phyloP scores from a whole-genome alignment of 106 monocot genomes.

The Dendrobium nobile region DNA sequence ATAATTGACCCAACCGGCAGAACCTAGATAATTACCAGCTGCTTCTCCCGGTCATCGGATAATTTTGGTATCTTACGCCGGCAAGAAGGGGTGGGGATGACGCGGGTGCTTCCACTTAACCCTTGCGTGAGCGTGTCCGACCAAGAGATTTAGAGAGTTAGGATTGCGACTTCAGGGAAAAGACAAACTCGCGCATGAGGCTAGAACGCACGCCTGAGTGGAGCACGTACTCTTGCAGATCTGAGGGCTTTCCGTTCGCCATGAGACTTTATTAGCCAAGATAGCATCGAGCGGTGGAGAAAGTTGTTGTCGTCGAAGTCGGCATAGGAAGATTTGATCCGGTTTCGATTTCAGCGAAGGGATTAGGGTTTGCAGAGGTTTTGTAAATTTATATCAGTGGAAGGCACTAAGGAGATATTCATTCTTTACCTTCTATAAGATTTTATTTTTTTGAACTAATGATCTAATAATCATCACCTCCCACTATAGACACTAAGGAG shows the following conservation, averaged over 20 bases:
- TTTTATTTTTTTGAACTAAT: no score
- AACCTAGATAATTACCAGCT: neutral
- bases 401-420: no score
- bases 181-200: constrained; percentile 81
- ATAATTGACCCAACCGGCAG: neutral
- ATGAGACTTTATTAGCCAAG: constrained; percentile 7
- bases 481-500: no score
- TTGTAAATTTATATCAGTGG: no score
- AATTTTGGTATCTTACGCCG: neutral
- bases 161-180: constrained; percentile 66
- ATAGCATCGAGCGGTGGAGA: neutral
- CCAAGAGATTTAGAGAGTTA: constrained; percentile 29
- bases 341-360: no score
- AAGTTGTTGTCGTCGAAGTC: no score
- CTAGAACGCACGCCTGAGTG: constrained; percentile 70
- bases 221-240: constrained; percentile 33
- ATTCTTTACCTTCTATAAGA: no score
- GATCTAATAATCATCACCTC: no score
- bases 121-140: constrained; percentile 42
- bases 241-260: constrained; percentile 22
- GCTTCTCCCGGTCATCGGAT: neutral
- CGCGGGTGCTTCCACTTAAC: neutral
- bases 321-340: no score
- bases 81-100: neutral
- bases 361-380: no score